Evolutionary conservation across 441 rosid genomes (phyloP).

Genomic region (Adansonia rubrostipa): DNA sequence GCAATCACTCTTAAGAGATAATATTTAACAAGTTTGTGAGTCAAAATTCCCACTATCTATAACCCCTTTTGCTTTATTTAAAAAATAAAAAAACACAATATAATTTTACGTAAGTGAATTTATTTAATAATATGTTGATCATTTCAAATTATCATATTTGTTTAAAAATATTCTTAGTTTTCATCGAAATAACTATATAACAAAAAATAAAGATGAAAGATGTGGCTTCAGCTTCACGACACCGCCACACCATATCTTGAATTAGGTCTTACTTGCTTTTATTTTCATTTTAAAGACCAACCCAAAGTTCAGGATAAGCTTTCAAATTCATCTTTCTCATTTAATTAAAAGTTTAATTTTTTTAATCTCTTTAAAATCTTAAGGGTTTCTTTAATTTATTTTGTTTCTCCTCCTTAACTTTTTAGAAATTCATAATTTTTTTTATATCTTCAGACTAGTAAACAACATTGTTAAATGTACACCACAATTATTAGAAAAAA

Average conservation of each 20-base stretch:
- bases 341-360: no score
- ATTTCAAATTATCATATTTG: neutral
- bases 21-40: no score
- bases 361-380: neutral
- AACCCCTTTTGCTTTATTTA: no score
- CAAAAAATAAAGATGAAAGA: neutral
- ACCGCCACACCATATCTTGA: constrained; percentile 20
- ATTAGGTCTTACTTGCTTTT: neutral
- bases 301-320: constrained; percentile 17
- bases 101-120: neutral
- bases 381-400: constrained; percentile 2
- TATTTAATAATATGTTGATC: neutral
- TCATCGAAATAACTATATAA: constrained; percentile 12
- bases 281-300: constrained; percentile 19
- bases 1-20: no score
- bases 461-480: neutral
- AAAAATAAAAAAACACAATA: neutral
- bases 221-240: constrained; percentile 31
- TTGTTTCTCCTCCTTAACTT: neutral
- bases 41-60: no score
- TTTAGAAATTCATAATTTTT: neutral
- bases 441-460: neutral
- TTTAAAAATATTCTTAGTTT: constrained; percentile 19
- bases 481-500: neutral
- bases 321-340: neutral